Evolutionary conservation across 257 asterid species (phyloP).

Genomic region (Catharanthus roseus): DNA sequence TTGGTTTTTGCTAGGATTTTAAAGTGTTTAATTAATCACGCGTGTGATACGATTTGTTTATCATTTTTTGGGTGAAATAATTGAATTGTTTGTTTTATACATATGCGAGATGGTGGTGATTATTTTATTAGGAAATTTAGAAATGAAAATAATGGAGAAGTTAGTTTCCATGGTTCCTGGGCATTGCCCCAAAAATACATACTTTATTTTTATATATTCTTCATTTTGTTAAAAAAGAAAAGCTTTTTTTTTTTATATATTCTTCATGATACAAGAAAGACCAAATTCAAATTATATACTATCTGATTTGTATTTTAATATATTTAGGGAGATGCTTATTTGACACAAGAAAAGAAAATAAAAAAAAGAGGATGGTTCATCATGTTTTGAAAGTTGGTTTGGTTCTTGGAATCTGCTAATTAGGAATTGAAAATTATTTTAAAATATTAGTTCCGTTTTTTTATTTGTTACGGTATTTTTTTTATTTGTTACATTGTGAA

Average conservation of each 20-base stretch:
- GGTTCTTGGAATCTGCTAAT: background rate
- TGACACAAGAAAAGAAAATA: no score
- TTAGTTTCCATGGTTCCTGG: background rate
- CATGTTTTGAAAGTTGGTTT: background rate
- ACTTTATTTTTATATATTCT: background rate
- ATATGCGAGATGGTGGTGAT: background rate
- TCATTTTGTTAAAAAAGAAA: no score
- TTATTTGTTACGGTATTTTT: background rate
- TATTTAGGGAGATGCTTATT: no score
- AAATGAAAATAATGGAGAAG: background rate
- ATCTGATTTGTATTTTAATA: no score
- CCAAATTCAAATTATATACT: no score
- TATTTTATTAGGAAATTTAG: background rate
- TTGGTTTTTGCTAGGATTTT: background rate
- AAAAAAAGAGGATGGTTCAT: background rate
- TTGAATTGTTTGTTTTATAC: background rate
- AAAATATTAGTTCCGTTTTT: background rate
- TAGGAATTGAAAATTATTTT: background rate
- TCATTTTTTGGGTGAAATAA: background rate
- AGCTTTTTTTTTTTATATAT: no score
- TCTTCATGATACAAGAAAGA: no score
- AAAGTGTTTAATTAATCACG: background rate
- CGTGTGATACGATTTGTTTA: background rate
- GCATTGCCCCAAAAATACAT: background rate
- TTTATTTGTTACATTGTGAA: background rate